Conservation (phyloP, 1,284 basidiomycete species). For the Tylopilus sp. region DNA sequence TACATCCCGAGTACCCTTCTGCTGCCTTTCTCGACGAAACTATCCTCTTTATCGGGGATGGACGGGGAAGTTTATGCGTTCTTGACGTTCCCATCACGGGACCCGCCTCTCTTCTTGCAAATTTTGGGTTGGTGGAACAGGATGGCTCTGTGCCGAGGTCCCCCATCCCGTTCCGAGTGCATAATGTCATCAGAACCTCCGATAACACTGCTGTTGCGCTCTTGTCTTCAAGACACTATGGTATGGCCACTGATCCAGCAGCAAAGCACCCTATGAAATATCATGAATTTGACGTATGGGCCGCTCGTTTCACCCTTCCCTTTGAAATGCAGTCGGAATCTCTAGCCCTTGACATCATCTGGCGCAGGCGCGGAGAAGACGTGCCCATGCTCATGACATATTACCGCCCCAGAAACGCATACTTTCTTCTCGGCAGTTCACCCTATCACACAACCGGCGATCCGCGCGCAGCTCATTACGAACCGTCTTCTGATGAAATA, state of each 20-base stretch:
- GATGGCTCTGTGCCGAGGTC: slow-evolving; percentile 18
- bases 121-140: slow-evolving; percentile 47
- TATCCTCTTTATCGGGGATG: slow-evolving; percentile 66
- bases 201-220: slow-evolving; percentile 44
- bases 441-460: slow-evolving; percentile 43
- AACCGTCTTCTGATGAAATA: slow-evolving; percentile 61
- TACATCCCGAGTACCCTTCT: slow-evolving; percentile 75
- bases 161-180: slow-evolving; percentile 56
- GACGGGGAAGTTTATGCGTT: slow-evolving; percentile 66
- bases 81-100: slow-evolving; percentile 37
- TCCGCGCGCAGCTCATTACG: slow-evolving; percentile 38
- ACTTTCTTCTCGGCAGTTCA: slow-evolving; percentile 58
- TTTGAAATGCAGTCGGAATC: slow-evolving; percentile 32
- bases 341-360: slow-evolving; percentile 49
- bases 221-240: slow-evolving; percentile 55
- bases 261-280: slow-evolving; percentile 17
- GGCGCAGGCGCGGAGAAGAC: slow-evolving; percentile 68
- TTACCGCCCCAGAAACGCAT: slow-evolving; percentile 42
- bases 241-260: slow-evolving; percentile 12
- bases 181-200: slow-evolving; percentile 41
- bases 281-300: slow-evolving; percentile 61
- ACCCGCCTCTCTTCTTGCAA: slow-evolving; percentile 46
- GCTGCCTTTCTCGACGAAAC: slow-evolving; percentile 52
- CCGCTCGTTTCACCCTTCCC: slow-evolving; percentile 48
- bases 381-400: slow-evolving; percentile 65